Evolutionary conservation across 1,139 yeast species (phyloP), one percentile per base, ranked within the genome.

Genomic region (Protomyces inundatus): DNA sequence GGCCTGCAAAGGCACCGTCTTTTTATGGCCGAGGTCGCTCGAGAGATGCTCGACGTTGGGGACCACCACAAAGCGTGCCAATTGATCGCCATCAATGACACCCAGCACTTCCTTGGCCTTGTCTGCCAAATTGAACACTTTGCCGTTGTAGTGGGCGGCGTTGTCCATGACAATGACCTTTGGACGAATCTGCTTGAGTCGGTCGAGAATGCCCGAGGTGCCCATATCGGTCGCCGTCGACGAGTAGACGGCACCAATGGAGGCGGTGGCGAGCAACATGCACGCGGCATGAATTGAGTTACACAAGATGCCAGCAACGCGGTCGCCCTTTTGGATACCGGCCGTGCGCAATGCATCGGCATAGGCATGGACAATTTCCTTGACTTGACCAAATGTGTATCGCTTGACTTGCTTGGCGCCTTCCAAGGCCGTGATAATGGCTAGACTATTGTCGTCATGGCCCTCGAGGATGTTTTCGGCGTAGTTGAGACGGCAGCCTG

Each of bases 141-240:
- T 69, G 55, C 66, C 67, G 48, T 69, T 69, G 58, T 69, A 69
- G 10, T 66, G 54, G 2, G 69, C 62, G 16, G 69, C 70, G 37
- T 64, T 64, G 42, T 68, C 70, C 16, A 65, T 68, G 40, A 69
- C 59, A 40, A 69, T 50, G 12, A 68, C 45, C 40, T 56, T 64
- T 5, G 70, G 70, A 35, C 64, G 66, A n/a, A 69, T 66, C 56
- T 69, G 70, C 35, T 66, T 46, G n/a, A 68, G 42, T 16, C 70
- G 67, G 50, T 68, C 70, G 33, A 68, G 61, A 37, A 68, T 69
- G 6, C 69, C 62, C 10, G 53, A 61, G 9, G 66, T 63, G 34
- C 70, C 70, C 52, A 68, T 69, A 50, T 69, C 70, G 9, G 68
- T 58, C n/a, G 69, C 66, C 6, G 70, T 69, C 30, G 70, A 67